Percentiles rank a stretch among this genome's conserved stretches.
Evolutionary conservation across 345 rosid species (phyloP).

Genomic region (Excoecaria agallocha): DNA sequence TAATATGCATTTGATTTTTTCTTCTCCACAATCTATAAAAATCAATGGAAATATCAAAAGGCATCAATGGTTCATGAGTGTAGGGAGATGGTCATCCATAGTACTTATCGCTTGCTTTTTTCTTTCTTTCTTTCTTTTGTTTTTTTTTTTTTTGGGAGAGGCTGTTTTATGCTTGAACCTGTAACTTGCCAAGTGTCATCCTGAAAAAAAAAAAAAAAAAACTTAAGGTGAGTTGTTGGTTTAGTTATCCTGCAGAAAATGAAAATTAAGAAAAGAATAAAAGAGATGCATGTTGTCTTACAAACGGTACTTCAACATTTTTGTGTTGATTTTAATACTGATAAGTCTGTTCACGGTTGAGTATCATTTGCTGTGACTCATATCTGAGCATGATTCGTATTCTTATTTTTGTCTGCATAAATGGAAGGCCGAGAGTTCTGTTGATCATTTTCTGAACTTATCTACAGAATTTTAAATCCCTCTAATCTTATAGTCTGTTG

Average conservation of each 20-base stretch:
- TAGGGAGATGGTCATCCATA: not conserved
- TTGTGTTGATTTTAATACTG: not conserved
- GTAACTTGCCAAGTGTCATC: not conserved
- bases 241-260: not conserved
- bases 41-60: not conserved
- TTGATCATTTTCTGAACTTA: not conserved
- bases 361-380: not conserved
- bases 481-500: not conserved
- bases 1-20: not conserved
- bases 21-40: not conserved
- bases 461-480: not conserved
- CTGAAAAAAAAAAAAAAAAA: not conserved
- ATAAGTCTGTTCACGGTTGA: not conserved
- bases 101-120: too few species aligned
- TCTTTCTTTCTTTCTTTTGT: too few species aligned
- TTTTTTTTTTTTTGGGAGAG: not conserved
- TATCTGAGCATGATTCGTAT: not conserved
- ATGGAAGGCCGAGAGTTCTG: not conserved
- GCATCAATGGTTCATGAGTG: not conserved
- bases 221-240: not conserved
- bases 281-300: not conserved
- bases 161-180: not conserved
- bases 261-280: slow-evolving; percentile 6
- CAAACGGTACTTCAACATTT: not conserved
- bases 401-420: not conserved